A percentile compares a stretch with the other conserved stretches of the same genome.
Evolutionary conservation across 1,284 basidiomycete genomes (phyloP).

Genomic region (Trichosporon faecale): DNA sequence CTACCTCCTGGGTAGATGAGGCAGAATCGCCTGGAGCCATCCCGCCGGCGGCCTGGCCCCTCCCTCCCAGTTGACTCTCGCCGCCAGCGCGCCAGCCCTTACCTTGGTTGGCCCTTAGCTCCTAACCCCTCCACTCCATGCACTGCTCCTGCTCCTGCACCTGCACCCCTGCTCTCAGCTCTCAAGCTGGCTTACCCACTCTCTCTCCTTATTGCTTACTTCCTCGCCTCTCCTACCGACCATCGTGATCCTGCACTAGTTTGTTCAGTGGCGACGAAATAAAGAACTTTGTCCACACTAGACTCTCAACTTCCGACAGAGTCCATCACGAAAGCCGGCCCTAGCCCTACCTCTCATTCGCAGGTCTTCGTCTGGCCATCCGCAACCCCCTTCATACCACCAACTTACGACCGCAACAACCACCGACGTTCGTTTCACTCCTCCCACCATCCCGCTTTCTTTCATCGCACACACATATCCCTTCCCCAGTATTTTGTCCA

Average conservation of each 20-base stretch:
- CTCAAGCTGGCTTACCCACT: background rate
- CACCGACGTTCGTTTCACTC: background rate
- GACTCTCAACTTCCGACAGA: background rate
- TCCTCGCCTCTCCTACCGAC: background rate
- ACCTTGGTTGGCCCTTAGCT: background rate
- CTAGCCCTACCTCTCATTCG: background rate
- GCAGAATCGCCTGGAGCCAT: background rate
- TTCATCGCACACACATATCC: background rate
- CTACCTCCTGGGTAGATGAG: background rate
- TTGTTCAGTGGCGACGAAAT: background rate
- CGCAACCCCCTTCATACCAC: background rate
- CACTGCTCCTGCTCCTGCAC: background rate
- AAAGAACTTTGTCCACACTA: background rate
- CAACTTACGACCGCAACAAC: background rate
- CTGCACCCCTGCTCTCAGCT: background rate
- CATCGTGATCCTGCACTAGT: background rate
- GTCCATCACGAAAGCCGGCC: background rate
- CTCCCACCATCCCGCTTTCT: background rate
- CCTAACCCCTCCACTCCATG: background rate
- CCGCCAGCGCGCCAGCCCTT: background rate
- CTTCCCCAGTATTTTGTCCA: background rate
- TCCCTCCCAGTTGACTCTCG: background rate
- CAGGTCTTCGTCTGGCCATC: background rate
- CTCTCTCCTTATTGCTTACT: background rate
- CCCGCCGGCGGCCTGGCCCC: constrained; percentile 1